phyloP scores from a whole-genome alignment of 805 yeast species.

The Myxozyma kluyveri region DNA sequence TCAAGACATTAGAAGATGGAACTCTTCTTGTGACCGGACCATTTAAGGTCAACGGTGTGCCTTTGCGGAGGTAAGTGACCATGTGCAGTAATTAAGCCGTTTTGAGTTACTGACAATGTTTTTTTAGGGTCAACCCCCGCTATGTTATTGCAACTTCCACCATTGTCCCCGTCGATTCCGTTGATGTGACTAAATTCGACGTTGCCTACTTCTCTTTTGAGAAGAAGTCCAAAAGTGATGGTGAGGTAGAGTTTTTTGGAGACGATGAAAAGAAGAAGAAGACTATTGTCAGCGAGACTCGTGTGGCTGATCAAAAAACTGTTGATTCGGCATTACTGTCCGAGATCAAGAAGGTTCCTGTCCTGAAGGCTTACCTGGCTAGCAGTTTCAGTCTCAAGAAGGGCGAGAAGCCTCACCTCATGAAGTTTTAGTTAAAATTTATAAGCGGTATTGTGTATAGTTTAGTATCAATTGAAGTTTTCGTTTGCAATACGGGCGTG shows the following conservation, averaged over 20 bases:
- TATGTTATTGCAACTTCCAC: slow-evolving; percentile 99
- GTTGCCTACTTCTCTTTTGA: slow-evolving; percentile 96
- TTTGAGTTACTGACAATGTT: background rate
- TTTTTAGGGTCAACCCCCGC: slow-evolving; percentile 73
- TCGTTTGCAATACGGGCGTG: too few relatives aligned
- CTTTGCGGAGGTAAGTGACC: slow-evolving; percentile 72
- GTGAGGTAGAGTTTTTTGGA: slow-evolving; percentile 91
- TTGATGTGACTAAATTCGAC: slow-evolving; percentile 86
- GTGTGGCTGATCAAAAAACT: slow-evolving; percentile 93
- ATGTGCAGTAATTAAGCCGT: too few relatives aligned
- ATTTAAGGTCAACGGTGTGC: slow-evolving; percentile 99
- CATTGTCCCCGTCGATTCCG: slow-evolving; percentile 71
- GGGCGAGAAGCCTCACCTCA: slow-evolving; percentile 97
- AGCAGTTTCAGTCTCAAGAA: slow-evolving; percentile 93
- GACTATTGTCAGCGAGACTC: slow-evolving; percentile 86
- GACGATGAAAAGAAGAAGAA: slow-evolving; percentile 69
- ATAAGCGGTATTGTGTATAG: slow-evolving; percentile 34
- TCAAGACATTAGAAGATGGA: slow-evolving; percentile 96
- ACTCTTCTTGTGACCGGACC: slow-evolving; percentile 97
- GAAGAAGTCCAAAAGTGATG: slow-evolving; percentile 74
- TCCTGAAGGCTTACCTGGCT: slow-evolving; percentile 94
- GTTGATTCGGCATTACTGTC: slow-evolving; percentile 90
- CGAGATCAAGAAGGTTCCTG: slow-evolving; percentile 95
- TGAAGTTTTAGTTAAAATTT: slow-evolving; percentile 98
- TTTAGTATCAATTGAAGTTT: background rate